Base-by-base conservation (phyloP, 257 asterid genomes). In the Cinchona pubescens region DNA sequence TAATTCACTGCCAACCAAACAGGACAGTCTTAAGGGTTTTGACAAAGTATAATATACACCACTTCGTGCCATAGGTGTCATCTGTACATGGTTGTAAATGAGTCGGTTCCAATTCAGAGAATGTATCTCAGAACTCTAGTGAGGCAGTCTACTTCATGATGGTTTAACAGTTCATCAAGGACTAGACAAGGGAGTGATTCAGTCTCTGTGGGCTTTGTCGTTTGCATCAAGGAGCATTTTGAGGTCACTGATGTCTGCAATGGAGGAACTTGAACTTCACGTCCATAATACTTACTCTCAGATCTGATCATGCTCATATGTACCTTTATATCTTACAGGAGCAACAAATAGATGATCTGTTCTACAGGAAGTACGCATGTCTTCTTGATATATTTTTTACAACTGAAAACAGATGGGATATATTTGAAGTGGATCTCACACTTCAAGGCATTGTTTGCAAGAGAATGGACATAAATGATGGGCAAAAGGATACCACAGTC, bases 11-110 rank as follows among this genome's bases (percentile, higher is more conserved):
- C 21, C 72, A 75, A 49, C 76, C 34, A 51, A 65, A 79, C 96
- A 95, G 99, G 99, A 92, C 79, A 95, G 92, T 79, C 93, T 95
- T 23, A 95, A 90, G 83, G 87, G 88, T 67, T 92, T 87, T 77
- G 91, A 86, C 43, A 87, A 88, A 79, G 90, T 90, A 74, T 85
- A 92, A 67, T 91, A 95, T 72, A 93, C 99, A 58, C 93, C 97
- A 75, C 92, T 98, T 61, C 91, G 99, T 69, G 99, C 82, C 91
- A 97, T 65, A 98, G 92, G 85, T 95, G 99, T 98, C 99, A 95
- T 88, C 91, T 91, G 62, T 95, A 95, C 83, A 91, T 96, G 32
- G 96, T 92, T 77, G 67, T 76, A 15, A 97, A 95, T 81, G 91
- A 90, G 87, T 86, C 89, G 21, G 77, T 80, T 58, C 88, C 88